phyloP scores from a whole-genome alignment of 805 yeast species.

The Kodamaea restingae region DNA sequence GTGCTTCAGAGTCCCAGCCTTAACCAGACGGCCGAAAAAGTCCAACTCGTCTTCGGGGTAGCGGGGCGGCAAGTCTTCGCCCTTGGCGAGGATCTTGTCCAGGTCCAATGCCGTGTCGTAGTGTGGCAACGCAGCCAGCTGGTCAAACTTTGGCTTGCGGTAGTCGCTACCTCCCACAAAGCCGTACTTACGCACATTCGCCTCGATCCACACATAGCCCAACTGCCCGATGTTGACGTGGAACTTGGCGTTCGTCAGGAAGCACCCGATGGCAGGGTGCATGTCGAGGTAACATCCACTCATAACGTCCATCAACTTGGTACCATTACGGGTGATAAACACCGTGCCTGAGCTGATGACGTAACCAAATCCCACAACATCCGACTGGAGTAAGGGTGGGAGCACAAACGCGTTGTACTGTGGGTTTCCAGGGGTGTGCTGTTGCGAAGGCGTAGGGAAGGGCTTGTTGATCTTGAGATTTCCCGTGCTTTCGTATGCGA shows the following conservation, averaged over 20 bases:
- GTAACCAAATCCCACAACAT: slow-evolving; percentile 54
- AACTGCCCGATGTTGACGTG: slow-evolving; percentile 42
- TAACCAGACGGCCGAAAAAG: slow-evolving; percentile 49
- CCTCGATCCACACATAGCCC: slow-evolving; percentile 48
- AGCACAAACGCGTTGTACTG: slow-evolving; percentile 42
- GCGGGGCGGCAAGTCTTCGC: slow-evolving; percentile 68
- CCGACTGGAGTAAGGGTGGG: slow-evolving; percentile 51
- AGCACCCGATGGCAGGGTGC: slow-evolving; percentile 54
- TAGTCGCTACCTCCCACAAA: slow-evolving; percentile 47
- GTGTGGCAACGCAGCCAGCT: slow-evolving; percentile 37
- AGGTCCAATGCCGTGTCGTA: slow-evolving; percentile 17
- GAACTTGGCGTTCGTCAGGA: slow-evolving; percentile 39
- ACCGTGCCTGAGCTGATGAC: slow-evolving; percentile 45
- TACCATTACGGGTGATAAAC: slow-evolving; percentile 54
- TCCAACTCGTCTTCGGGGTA: slow-evolving; percentile 62
- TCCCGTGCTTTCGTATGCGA: slow-evolving; percentile 73
- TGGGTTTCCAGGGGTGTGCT: slow-evolving; percentile 39
- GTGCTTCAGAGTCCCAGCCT: slow-evolving; percentile 27
- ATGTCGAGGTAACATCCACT: slow-evolving; percentile 47
- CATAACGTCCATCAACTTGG: slow-evolving; percentile 47
- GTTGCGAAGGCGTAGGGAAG: slow-evolving; percentile 45
- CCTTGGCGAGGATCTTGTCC: slow-evolving; percentile 62
- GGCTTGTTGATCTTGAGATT: slow-evolving; percentile 64
- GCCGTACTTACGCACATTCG: slow-evolving; percentile 51
- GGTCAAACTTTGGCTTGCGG: slow-evolving; percentile 32